Evolutionary conservation across 106 monocot genomes (phyloP), one percentile per base, ranked within the genome.

Genomic region (Acorus gramineus): DNA sequence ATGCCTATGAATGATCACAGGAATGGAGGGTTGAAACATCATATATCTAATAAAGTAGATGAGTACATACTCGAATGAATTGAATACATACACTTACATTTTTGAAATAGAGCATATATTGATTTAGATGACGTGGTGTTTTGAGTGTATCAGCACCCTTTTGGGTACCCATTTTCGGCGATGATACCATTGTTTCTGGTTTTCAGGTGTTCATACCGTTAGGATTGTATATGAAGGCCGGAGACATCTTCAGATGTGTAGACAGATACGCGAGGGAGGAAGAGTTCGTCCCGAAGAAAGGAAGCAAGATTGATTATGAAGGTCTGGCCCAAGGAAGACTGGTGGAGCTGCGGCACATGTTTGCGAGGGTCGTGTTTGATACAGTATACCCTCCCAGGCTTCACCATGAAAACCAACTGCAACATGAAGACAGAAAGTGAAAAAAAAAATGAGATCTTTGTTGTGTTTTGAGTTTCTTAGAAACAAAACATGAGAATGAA

Each of bases 291-390:
- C 73, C 85, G 0, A 96, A 85, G 65, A 53, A 59, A 44, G 82
- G 69, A n/a, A 72, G 69, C 46, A 85, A 74, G 55, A 87, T 90
- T 14, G 74, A 87, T 66, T 87, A 96, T 70, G 63, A 46, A 10
- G 60, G 59, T 28, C 70, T 95, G 50, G 73, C 74, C 44, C 14
- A 73, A 14, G 90, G 95, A 55, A 64, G 61, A 49, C 66, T 85
- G 55, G 51, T 78, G 42, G 95, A 96, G 68, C 67, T 87, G 8
- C 74, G 90, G 46, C 82, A 85, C 55, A 82, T 87, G 11, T 77
- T 96, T 60, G 81, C 95, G 0, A 69, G 84, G 61, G 85, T 96
- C 11, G 81, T 96, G 52, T 87, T 96, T 47, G 90, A 90, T 62
- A 85, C 95, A 3, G 62, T 87, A 28, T 96, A 80, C 51, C 95